phyloP scores from a whole-genome alignment of 2,329 filamentous ascomycete genomes.

The Colletotrichum falcatum region DNA sequence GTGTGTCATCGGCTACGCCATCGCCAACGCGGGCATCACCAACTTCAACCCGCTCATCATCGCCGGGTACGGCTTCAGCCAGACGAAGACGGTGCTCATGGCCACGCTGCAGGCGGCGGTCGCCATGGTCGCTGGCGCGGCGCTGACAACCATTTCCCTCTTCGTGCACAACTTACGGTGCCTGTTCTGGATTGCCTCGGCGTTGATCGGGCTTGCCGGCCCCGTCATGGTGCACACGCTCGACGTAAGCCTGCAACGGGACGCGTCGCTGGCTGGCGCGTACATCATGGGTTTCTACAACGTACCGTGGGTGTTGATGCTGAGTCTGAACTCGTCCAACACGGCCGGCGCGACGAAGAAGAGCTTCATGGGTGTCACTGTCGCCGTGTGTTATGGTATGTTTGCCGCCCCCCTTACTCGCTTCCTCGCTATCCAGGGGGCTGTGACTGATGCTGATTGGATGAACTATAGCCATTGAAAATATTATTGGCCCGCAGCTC shows the following conservation, averaged over 20 bases:
- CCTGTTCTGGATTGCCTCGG: constrained; percentile 47
- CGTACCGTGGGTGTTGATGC: constrained; percentile 46
- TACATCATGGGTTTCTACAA: constrained; percentile 53
- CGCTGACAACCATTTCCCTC: constrained; percentile 45
- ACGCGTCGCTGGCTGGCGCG: constrained; percentile 47
- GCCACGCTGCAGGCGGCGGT: constrained; percentile 50
- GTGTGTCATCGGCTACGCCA: constrained; percentile 71
- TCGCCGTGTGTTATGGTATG: constrained; percentile 46
- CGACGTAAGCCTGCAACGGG: constrained; percentile 35
- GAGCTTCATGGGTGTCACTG: constrained; percentile 46
- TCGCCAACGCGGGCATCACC: constrained; percentile 78
- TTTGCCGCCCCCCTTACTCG: not conserved
- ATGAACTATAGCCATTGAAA: constrained; percentile 44
- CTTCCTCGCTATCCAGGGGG: not conserved
- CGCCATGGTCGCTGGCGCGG: constrained; percentile 46
- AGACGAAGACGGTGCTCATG: constrained; percentile 60
- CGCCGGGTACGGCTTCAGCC: constrained; percentile 69
- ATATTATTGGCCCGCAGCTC: constrained; percentile 49
- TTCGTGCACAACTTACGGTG: constrained; percentile 48
- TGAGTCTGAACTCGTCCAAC: constrained; percentile 49
- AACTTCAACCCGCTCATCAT: constrained; percentile 73
- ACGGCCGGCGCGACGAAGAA: constrained; percentile 49
- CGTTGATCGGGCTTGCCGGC: constrained; percentile 44
- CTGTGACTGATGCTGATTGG: constrained; percentile 1
- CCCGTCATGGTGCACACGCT: constrained; percentile 47